phyloP scores from a whole-genome alignment of 2,329 filamentous ascomycete species.

The Thielaviopsis punctulata region DNA sequence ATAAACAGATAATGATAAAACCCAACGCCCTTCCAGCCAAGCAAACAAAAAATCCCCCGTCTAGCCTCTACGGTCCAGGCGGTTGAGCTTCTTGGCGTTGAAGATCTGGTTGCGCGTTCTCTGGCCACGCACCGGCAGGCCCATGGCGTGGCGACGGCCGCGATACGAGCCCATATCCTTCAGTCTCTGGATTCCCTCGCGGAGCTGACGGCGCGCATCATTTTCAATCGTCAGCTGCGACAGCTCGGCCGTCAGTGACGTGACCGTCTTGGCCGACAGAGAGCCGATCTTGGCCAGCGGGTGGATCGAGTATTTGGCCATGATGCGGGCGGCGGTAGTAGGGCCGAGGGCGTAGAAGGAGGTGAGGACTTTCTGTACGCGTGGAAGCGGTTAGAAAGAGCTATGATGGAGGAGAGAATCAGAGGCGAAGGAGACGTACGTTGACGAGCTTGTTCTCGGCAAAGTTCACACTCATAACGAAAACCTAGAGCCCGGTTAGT shows the following conservation, averaged over 20 bases:
- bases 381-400: not conserved
- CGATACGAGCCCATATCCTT: slow-evolving; percentile 84
- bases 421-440: slow-evolving; percentile 29
- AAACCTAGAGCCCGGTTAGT: slow-evolving; percentile 38
- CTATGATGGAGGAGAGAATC: not conserved
- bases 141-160: slow-evolving; percentile 82
- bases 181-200: slow-evolving; percentile 71
- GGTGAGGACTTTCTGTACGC: slow-evolving; percentile 51
- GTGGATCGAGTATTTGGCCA: slow-evolving; percentile 82
- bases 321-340: slow-evolving; percentile 50
- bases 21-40: not conserved
- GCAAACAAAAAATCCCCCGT: not conserved
- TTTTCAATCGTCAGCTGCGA: slow-evolving; percentile 89
- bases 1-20: not conserved
- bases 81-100: slow-evolving; percentile 45
- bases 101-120: slow-evolving; percentile 59
- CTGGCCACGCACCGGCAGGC: slow-evolving; percentile 80
- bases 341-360: slow-evolving; percentile 75
- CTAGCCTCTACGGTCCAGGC: slow-evolving; percentile 30
- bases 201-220: slow-evolving; percentile 58
- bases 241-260: slow-evolving; percentile 68
- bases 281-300: slow-evolving; percentile 62
- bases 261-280: slow-evolving; percentile 58
- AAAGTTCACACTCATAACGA: slow-evolving; percentile 79
- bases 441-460: slow-evolving; percentile 66